Evolutionary conservation across 2,329 filamentous ascomycete species (phyloP).

Genomic region (Aspergillus intermedius): DNA sequence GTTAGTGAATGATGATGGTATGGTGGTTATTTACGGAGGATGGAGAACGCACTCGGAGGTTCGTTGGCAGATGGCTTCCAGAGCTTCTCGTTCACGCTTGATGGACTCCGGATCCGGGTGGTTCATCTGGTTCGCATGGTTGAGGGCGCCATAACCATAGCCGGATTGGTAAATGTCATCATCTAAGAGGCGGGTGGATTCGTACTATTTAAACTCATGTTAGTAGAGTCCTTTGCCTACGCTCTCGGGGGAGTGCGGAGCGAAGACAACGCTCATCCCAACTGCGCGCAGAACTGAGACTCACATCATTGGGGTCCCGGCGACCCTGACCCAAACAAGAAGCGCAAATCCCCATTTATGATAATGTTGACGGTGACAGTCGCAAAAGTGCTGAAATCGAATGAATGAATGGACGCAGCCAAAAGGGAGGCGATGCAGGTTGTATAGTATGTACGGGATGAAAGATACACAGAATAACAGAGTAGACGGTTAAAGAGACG

Average conservation of each 20-base stretch:
- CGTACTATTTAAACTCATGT: slow-evolving; percentile 21
- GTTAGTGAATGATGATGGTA: neutral
- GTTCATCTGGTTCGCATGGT: slow-evolving; percentile 28
- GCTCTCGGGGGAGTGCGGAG: neutral
- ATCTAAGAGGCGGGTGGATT: slow-evolving; percentile 40
- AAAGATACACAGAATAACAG: slow-evolving; percentile 13
- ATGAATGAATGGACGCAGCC: slow-evolving; percentile 8
- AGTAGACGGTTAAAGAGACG: slow-evolving; percentile 1
- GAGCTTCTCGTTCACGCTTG: slow-evolving; percentile 39
- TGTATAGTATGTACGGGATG: slow-evolving; percentile 12
- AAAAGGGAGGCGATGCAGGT: slow-evolving; percentile 20
- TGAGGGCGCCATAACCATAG: slow-evolving; percentile 39
- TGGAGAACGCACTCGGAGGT: slow-evolving; percentile 38
- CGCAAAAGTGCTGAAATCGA: slow-evolving; percentile 1
- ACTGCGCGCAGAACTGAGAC: slow-evolving; percentile 2
- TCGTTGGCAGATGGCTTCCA: slow-evolving; percentile 42
- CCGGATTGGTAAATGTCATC: slow-evolving; percentile 40
- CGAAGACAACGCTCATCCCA: neutral
- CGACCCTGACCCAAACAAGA: slow-evolving; percentile 38
- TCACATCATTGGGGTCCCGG: slow-evolving; percentile 33
- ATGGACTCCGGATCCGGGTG: slow-evolving; percentile 38
- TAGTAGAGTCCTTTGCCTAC: neutral
- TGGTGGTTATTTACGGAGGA: neutral
- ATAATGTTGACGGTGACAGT: slow-evolving; percentile 2
- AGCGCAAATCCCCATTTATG: slow-evolving; percentile 39